Evolutionary conservation across 495 filamentous ascomycete species (phyloP).

Genomic region (Terfezia boudieri): DNA sequence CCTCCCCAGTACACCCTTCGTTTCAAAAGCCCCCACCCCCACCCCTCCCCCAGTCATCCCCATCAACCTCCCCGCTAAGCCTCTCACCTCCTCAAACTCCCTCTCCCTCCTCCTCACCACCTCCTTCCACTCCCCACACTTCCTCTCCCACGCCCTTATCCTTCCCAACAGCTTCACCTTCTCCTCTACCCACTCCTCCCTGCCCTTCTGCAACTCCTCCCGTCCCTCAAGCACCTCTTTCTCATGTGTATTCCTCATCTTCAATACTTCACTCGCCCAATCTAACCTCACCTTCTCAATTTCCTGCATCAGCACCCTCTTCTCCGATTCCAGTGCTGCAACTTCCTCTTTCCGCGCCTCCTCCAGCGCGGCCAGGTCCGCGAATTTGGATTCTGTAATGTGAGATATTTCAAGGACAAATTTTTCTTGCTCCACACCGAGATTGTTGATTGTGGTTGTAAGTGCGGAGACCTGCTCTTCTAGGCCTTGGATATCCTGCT

Average conservation of each 20-base stretch:
- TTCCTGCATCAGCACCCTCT: background rate
- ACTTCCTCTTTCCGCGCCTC: background rate
- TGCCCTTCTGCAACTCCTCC: background rate
- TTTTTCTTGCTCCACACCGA: background rate
- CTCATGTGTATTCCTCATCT: background rate
- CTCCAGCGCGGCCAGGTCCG: background rate
- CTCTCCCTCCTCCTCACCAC: conserved; percentile 3
- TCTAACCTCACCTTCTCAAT: background rate
- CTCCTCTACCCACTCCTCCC: conserved; percentile 1
- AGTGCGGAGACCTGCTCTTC: background rate
- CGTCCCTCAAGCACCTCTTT: background rate
- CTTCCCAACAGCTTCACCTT: conserved; percentile 1
- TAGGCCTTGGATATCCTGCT: background rate
- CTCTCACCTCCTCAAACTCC: conserved; percentile 9
- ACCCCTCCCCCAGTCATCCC: conserved; percentile 6
- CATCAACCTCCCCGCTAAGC: conserved; percentile 3
- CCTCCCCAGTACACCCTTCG: conserved; percentile 12
- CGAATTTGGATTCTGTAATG: background rate
- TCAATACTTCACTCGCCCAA: background rate
- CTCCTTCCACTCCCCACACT: background rate
- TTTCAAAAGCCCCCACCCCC: conserved; percentile 7
- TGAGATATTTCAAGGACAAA: background rate
- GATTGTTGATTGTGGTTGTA: background rate
- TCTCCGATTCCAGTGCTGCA: background rate
- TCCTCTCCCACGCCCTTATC: background rate